Evolutionary conservation across 495 filamentous ascomycete species (phyloP).

Genomic region (Aspergillus olivimuriae): DNA sequence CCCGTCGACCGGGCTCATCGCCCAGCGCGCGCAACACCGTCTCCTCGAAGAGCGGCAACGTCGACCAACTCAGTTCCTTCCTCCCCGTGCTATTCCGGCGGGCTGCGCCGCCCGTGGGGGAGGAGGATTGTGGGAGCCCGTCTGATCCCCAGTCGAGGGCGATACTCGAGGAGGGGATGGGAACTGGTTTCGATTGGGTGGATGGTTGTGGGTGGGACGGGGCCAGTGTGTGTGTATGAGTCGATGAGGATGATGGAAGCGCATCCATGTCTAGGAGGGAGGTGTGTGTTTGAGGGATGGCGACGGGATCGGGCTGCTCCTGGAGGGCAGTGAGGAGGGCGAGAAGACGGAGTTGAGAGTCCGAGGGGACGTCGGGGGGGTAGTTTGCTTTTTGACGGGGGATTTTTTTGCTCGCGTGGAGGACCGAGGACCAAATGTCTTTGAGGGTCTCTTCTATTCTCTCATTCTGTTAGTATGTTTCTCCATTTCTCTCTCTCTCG

Average conservation of each 20-base stretch:
- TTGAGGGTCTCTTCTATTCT: neutral
- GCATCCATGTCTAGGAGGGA: neutral
- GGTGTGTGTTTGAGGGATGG: neutral
- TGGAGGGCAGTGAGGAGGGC: slow-evolving; percentile 1
- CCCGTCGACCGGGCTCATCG: slow-evolving; percentile 2
- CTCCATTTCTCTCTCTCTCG: neutral
- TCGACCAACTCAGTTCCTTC: neutral
- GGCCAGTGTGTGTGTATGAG: neutral
- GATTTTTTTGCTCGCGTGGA: slow-evolving; percentile 6
- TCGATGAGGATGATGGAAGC: neutral
- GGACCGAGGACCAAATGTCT: slow-evolving; percentile 9
- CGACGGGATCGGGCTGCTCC: neutral
- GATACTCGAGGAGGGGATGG: neutral
- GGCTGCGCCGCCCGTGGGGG: no score
- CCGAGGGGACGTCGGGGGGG: slow-evolving; percentile 5
- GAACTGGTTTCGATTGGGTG: neutral
- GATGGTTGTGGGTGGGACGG: neutral
- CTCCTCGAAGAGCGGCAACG: slow-evolving; percentile 2
- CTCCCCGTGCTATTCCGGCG: no score
- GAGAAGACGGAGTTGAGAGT: slow-evolving; percentile 2
- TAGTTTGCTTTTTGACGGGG: slow-evolving; percentile 6
- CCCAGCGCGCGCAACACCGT: neutral
- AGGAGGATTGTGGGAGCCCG: no score
- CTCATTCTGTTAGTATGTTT: neutral
- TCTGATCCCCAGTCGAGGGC: neutral